These are phyloP conservation scores for Sonneratia caseolaris DNA, from an alignment of 345 rosid species.

Conservation along the genomic window DNA sequence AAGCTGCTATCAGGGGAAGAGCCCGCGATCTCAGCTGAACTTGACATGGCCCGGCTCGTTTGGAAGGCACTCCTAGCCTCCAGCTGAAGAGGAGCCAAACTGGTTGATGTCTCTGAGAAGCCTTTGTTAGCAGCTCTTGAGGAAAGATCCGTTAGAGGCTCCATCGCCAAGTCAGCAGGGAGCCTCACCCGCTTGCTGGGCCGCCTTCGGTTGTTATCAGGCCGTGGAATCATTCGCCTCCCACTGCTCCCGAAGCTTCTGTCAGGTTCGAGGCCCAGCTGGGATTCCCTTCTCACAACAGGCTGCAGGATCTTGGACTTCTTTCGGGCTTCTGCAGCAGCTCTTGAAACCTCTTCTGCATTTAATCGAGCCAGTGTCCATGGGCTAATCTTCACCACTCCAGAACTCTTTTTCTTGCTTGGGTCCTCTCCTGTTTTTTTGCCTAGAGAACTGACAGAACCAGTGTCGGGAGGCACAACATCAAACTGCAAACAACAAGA, in stretches of 20 bases:
- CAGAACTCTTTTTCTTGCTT: constrained; percentile 56
- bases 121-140: constrained; percentile 32
- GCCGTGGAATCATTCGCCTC: constrained; percentile 55
- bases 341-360: constrained; percentile 88
- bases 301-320: constrained; percentile 86
- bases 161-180: constrained; percentile 72
- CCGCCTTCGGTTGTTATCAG: constrained; percentile 55
- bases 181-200: constrained; percentile 57
- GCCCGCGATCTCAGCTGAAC: constrained; percentile 52
- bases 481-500: constrained; percentile 48
- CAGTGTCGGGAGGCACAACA: constrained; percentile 96
- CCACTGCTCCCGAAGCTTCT: constrained; percentile 80
- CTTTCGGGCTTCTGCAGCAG: constrained; percentile 94
- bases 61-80: constrained; percentile 95
- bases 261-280: constrained; percentile 44
- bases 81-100: constrained; percentile 65
- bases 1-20: constrained; percentile 97
- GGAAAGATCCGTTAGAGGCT: constrained; percentile 36
- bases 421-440: constrained; percentile 63
- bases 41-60: constrained; percentile 80
- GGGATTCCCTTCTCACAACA: constrained; percentile 43
- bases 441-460: constrained; percentile 84
- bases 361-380: constrained; percentile 90
- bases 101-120: constrained; percentile 51
- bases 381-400: constrained; percentile 80